Evolutionary conservation across 2,329 filamentous ascomycete genomes (phyloP), one percentile per base, ranked within the genome.

Genomic region (Cordyceps tenuipes): DNA sequence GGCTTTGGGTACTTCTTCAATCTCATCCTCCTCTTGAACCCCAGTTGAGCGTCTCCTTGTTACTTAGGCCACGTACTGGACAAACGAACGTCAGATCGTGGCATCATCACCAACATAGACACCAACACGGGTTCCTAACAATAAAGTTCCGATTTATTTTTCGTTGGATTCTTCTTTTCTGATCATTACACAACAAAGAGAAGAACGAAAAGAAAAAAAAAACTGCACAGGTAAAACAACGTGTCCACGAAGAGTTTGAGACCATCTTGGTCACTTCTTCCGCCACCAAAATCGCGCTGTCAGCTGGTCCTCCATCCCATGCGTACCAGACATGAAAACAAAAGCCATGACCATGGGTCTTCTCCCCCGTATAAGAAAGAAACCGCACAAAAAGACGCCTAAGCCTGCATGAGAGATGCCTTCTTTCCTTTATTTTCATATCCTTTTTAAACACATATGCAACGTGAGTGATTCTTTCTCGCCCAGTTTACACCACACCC

Each of bases 131-230:
- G 34, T 15, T 7, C 12, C 15, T 17, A 8, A 21, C n/a, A 23
- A n/a, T 47, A 47, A 6, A 44, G 43, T 57, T 50, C 29, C 39
- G 26, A 31, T 48, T 44, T 49, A 50, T 59, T 53, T 59, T 53
- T 53, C n/a, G 31, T 31, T 39, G 34, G n/a, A 43, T 15, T 59
- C 53, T 47, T 53, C 57, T 59, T 59, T 59, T 59, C 41, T 53
- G 43, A 43, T 53, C 57, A 59, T 59, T 54, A 59, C 57, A 59
- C 31, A 59, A 59, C 57, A 53, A 54, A 53, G 31, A 39, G 17
- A 21, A 53, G 36, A 10, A 46, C 13, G 23, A 41, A 21, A 53
- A 47, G 8, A 47, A 19, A 47, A 47, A 19, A 47, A 49, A 53
- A 53, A 39, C 23, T 9, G 10, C 34, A 31, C n/a, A 21, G 46